Evolutionary conservation across 768 basidiomycete species (phyloP).

Genomic region (Hypholoma fasciculare): DNA sequence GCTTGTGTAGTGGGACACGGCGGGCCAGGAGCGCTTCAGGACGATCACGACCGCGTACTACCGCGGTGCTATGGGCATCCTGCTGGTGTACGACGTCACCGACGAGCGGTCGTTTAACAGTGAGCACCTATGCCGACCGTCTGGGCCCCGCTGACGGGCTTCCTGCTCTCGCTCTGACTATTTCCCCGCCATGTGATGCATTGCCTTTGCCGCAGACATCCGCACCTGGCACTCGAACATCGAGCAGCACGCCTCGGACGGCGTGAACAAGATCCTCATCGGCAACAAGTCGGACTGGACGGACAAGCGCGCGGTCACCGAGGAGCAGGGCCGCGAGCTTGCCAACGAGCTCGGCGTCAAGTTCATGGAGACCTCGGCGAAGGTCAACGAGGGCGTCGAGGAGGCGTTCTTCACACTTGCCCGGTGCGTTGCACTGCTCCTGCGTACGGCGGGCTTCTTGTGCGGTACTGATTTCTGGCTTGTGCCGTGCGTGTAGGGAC

Average conservation of each 20-base stretch:
- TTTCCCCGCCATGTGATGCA: neutral
- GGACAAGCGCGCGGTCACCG: slow-evolving; percentile 90
- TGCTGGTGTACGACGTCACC: slow-evolving; percentile 98
- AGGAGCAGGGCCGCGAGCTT: slow-evolving; percentile 89
- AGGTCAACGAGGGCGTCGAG: slow-evolving; percentile 96
- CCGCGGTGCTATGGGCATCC: slow-evolving; percentile 97
- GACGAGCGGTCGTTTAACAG: slow-evolving; percentile 96
- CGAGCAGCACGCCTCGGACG: slow-evolving; percentile 98
- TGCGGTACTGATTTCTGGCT: neutral
- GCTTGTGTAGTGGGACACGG: slow-evolving; percentile 88
- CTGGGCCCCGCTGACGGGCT: too few relatives aligned
- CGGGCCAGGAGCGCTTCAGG: slow-evolving; percentile 97
- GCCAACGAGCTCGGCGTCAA: slow-evolving; percentile 93
- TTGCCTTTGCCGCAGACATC: slow-evolving; percentile 62
- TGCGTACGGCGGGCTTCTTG: neutral
- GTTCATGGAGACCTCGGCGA: slow-evolving; percentile 98
- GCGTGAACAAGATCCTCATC: slow-evolving; percentile 98
- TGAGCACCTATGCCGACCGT: slow-evolving; percentile 39
- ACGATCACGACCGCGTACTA: slow-evolving; percentile 99
- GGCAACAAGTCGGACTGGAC: slow-evolving; percentile 99
- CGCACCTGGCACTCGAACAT: slow-evolving; percentile 98
- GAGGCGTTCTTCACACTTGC: slow-evolving; percentile 98
- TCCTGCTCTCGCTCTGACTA: neutral
- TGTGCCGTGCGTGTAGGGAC: slow-evolving; percentile 53
- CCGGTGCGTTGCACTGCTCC: slow-evolving; percentile 47